A percentile compares a stretch with the other conserved stretches of the same genome.
Evolutionary conservation across 805 yeast genomes (phyloP).

Genomic region (Clavispora carvajalis): DNA sequence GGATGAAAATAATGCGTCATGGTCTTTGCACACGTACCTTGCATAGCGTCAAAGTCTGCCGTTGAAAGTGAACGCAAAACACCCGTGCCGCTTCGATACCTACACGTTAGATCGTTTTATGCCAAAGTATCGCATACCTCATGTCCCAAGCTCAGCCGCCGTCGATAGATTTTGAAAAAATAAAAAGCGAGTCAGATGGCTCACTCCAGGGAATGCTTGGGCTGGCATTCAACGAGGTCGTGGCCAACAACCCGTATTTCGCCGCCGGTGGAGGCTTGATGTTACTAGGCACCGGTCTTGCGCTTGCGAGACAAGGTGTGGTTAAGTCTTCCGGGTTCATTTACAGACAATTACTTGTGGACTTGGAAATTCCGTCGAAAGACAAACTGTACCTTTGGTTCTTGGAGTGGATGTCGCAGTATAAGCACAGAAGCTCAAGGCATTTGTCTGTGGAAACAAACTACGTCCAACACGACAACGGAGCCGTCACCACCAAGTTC

Average conservation of each 20-base stretch:
- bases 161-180: slow-evolving; percentile 30
- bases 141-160: slow-evolving; percentile 9
- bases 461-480: slow-evolving; percentile 85
- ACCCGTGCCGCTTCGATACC: no score
- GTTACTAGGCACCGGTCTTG: slow-evolving; percentile 88
- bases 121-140: no score
- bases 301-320: slow-evolving; percentile 67
- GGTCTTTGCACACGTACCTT: no score
- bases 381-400: slow-evolving; percentile 95
- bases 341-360: slow-evolving; percentile 82
- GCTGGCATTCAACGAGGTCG: slow-evolving; percentile 45
- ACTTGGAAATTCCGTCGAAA: slow-evolving; percentile 86
- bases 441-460: slow-evolving; percentile 88
- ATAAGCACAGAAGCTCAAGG: slow-evolving; percentile 69
- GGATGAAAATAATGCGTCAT: no score
- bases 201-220: slow-evolving; percentile 27
- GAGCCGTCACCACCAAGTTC: slow-evolving; percentile 81
- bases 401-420: slow-evolving; percentile 89
- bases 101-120: no score
- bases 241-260: slow-evolving; percentile 83
- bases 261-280: slow-evolving; percentile 98
- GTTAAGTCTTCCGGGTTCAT: slow-evolving; percentile 59
- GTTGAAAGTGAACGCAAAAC: no score
- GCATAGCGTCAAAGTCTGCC: no score
- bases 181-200: slow-evolving; percentile 35